Evolutionary conservation across 2,329 filamentous ascomycete species (phyloP), one percentile per base, ranked within the genome.

Genomic region (Trichoderma pleuroti): DNA sequence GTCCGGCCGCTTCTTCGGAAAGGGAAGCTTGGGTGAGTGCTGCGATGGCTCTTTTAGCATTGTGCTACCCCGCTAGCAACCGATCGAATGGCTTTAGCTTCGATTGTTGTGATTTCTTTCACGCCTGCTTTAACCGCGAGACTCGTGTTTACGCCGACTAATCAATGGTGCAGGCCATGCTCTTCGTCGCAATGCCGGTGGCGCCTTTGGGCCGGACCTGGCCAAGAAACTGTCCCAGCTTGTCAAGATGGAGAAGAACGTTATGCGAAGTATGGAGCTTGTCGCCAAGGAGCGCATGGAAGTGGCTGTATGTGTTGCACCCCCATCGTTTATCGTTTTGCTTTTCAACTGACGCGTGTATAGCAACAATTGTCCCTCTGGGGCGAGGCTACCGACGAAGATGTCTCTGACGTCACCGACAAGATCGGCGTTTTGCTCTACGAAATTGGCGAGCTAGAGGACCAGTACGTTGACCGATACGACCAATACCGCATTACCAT

Each of bases 201-300:
- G 92, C 75, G 91, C 92, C 76, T 94, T 93, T 75, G 88, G 89
- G 73, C 88, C 94, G 71, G 96, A 99, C 78, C 90, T 99, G 71
- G 92, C 96, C 71, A 98, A 97, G 88, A 99, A 99, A 88, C 91
- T 99, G 73, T 93, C 94, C 52, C 93, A 97, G 85, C 89, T 99
- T 67, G 96, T 99, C 74, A 99, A 99, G 89, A 99, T 99, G 96
- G 96, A 99, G 86, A 99, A 99, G 90, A 98, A 99, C 80, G 93
- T 98, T 70, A 99, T 99, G 96, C 93, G 96, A 82, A 98, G 94
- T 81, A 91, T 98, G 87, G 96, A 99, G 81, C 87, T 93, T 63
- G 96, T 98, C 68, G 94, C 94, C 59, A 91, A 94, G 78, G 96
- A 99, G 86, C 91, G 96, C 77, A 98, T 98, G 94, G 96, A 98